Conservation (phyloP, 2,329 filamentous ascomycete genomes). For the Hyphodiscus sp. region DNA sequence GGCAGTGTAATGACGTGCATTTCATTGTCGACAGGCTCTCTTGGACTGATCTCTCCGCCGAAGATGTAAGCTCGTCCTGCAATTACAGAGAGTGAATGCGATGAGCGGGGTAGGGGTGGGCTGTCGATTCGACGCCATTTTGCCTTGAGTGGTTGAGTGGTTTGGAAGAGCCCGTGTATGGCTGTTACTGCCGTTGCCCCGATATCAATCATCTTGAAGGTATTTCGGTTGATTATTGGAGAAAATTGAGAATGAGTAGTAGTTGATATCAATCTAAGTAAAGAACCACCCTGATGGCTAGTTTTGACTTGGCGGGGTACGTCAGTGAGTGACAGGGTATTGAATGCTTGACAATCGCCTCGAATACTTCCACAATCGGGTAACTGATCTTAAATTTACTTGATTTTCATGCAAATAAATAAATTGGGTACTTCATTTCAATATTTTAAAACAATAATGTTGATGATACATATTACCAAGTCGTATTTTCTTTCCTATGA, state of each 20-base stretch:
- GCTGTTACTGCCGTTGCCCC: conserved; percentile 17
- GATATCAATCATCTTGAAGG: conserved; percentile 25
- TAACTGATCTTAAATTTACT: no score
- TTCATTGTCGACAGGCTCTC: conserved; percentile 64
- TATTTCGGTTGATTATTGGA: neutral
- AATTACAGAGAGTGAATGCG: conserved; percentile 61
- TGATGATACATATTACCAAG: no score
- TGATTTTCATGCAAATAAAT: no score
- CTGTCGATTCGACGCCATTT: conserved; percentile 54
- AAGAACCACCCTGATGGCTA: neutral
- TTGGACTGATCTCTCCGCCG: conserved; percentile 64
- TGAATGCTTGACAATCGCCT: no score
- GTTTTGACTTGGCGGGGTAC: neutral
- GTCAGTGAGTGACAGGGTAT: no score
- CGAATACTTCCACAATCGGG: no score
- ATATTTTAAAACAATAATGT: no score
- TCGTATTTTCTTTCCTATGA: no score
- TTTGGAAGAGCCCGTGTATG: conserved; percentile 22
- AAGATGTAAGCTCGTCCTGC: conserved; percentile 60
- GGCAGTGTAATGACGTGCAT: conserved; percentile 61
- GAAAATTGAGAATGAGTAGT: neutral
- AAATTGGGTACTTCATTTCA: no score
- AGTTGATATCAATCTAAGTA: neutral
- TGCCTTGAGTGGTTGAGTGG: conserved; percentile 38
- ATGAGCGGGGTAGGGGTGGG: conserved; percentile 60